A percentile compares a stretch with the other conserved stretches of the same genome.
Evolutionary conservation across 2,329 filamentous ascomycete species (phyloP).

Genomic region (Colletotrichum sojae): DNA sequence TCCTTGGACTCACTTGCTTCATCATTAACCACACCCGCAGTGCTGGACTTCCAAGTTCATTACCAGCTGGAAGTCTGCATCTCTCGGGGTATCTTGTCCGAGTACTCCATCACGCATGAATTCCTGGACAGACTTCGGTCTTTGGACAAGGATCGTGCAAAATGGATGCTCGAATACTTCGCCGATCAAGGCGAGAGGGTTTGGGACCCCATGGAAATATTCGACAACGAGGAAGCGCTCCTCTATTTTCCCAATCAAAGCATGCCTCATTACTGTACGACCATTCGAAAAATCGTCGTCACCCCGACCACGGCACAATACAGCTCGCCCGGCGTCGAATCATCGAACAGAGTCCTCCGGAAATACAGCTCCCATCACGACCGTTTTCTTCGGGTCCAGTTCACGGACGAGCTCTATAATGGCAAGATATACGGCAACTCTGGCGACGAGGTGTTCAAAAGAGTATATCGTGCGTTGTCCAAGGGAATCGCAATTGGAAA

Average conservation of each 20-base stretch:
- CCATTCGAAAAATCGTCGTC: constrained; percentile 82
- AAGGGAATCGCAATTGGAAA: constrained; percentile 88
- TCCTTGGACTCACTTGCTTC: constrained; percentile 54
- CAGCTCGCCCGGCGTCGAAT: constrained; percentile 83
- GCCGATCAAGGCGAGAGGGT: constrained; percentile 74
- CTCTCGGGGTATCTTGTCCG: constrained; percentile 82
- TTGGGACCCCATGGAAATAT: constrained; percentile 80
- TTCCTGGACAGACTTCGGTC: constrained; percentile 77
- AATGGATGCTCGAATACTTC: constrained; percentile 80
- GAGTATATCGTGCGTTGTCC: constrained; percentile 78
- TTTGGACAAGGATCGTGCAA: constrained; percentile 64
- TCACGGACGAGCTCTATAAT: constrained; percentile 82
- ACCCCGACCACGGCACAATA: constrained; percentile 89
- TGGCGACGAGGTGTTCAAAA: constrained; percentile 75
- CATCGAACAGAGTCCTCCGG: constrained; percentile 88
- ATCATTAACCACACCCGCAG: constrained; percentile 54
- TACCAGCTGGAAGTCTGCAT: constrained; percentile 96
- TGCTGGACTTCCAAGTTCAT: constrained; percentile 78
- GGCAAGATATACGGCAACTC: constrained; percentile 72
- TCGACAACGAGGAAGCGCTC: constrained; percentile 67
- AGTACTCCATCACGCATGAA: constrained; percentile 76
- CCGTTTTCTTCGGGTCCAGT: constrained; percentile 89
- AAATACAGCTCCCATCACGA: constrained; percentile 78
- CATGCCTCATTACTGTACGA: constrained; percentile 80
- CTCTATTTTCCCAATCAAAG: constrained; percentile 62